phyloP scores from a whole-genome alignment of 768 basidiomycete genomes.

The Rhodocollybia butyracea region DNA sequence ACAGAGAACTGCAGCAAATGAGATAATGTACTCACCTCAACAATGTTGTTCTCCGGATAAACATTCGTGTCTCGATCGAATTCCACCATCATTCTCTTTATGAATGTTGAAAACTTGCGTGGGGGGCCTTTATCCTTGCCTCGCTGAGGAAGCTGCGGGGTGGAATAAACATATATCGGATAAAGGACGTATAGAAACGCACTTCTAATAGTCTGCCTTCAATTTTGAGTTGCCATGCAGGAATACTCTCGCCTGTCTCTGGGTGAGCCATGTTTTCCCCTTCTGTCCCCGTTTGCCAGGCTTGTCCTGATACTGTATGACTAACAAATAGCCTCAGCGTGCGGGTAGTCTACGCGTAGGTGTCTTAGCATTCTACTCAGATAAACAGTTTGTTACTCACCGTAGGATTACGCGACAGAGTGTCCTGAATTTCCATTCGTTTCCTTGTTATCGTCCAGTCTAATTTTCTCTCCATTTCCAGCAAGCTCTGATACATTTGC shows the following conservation, averaged over 20 bases:
- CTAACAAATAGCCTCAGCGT: conserved; percentile 84
- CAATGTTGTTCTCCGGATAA: conserved; percentile 83
- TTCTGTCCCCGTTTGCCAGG: conserved; percentile 74
- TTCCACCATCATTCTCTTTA: conserved; percentile 83
- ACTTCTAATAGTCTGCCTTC: conserved; percentile 88
- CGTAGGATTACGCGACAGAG: conserved; percentile 68
- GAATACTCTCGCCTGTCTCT: conserved; percentile 85
- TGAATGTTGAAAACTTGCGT: conserved; percentile 79
- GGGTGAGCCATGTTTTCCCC: conserved; percentile 45
- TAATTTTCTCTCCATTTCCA: conserved; percentile 86
- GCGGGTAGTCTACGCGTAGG: conserved; percentile 64
- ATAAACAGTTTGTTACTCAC: conserved; percentile 34
- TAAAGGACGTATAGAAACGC: conserved; percentile 17
- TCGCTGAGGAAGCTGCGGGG: conserved; percentile 53
- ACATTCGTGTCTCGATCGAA: conserved; percentile 79
- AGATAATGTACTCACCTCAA: conserved; percentile 71
- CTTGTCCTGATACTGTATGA: conserved; percentile 81
- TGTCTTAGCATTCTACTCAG: background rate
- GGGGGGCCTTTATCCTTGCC: conserved; percentile 60
- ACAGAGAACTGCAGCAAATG: background rate
- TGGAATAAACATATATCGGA: conserved; percentile 1
- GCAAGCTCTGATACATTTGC: conserved; percentile 78
- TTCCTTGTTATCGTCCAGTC: conserved; percentile 96
- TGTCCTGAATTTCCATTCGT: conserved; percentile 86
- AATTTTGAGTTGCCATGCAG: conserved; percentile 84